Percentiles rank a stretch among this genome's conserved stretches.
These are phyloP conservation scores for Neodidymelliopsis sp. DNA, from an alignment of 2,329 filamentous ascomycete genomes.

Conservation along the genomic window DNA sequence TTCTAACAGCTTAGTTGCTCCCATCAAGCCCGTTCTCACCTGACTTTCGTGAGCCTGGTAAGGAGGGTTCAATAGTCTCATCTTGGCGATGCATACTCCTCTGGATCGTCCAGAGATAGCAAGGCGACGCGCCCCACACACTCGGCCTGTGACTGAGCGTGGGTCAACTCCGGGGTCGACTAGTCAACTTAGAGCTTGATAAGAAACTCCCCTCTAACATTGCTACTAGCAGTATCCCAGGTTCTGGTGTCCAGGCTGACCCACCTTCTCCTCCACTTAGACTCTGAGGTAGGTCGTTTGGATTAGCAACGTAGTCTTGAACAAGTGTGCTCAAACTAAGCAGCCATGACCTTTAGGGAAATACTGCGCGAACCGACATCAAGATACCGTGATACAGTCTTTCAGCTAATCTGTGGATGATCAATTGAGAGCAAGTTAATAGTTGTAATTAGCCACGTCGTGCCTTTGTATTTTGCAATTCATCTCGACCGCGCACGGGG, in stretches of 20 bases:
- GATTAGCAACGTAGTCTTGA: neutral
- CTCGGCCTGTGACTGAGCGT: constrained; percentile 8
- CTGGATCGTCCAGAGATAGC: neutral
- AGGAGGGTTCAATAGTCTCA: constrained; percentile 1
- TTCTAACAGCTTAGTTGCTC: neutral
- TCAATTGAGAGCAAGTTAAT: neutral
- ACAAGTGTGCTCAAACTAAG: too few species aligned
- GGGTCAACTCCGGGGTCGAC: neutral
- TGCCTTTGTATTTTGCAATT: neutral
- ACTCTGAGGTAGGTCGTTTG: neutral
- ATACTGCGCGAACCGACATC: too few species aligned
- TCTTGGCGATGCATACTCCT: constrained; percentile 11
- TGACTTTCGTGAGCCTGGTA: neutral
- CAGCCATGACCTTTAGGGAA: too few species aligned
- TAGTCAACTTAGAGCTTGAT: neutral
- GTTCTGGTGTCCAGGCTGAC: constrained; percentile 2
- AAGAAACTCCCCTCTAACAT: constrained; percentile 7
- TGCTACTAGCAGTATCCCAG: constrained; percentile 20
- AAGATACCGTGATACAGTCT: too few species aligned
- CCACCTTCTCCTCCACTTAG: constrained; percentile 2
- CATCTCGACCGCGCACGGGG: constrained; percentile 3
- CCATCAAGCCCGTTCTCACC: neutral
- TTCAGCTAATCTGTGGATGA: too few species aligned
- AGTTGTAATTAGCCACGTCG: neutral
- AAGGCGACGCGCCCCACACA: constrained; percentile 2